Evolutionary conservation across 2,329 filamentous ascomycete species (phyloP).

Genomic region (Aspergillus thermomutatus): DNA sequence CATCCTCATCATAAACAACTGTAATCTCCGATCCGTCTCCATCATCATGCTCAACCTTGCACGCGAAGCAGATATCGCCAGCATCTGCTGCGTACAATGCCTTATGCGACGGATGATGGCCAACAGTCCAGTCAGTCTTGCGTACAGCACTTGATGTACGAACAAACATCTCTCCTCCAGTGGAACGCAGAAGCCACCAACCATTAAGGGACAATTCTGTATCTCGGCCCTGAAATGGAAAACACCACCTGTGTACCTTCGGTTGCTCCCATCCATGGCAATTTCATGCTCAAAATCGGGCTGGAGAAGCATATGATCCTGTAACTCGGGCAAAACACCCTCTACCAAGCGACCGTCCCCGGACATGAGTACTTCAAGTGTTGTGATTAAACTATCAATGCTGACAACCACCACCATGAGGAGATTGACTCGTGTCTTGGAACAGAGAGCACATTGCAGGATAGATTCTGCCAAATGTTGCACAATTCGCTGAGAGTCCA

Average conservation of each 20-base stretch:
- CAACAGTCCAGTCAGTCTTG: constrained; percentile 26
- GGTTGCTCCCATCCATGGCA: background rate
- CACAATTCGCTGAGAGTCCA: constrained; percentile 26
- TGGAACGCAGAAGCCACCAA: constrained; percentile 25
- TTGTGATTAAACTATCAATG: constrained; percentile 27
- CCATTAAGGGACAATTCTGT: constrained; percentile 24
- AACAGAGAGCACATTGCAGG: constrained; percentile 27
- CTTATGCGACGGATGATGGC: constrained; percentile 25
- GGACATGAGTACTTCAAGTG: constrained; percentile 21
- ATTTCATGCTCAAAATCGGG: constrained; percentile 6
- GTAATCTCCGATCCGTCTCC: constrained; percentile 29
- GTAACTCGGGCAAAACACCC: constrained; percentile 9
- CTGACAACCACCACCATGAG: constrained; percentile 30
- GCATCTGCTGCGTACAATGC: constrained; percentile 22
- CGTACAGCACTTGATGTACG: constrained; percentile 24
- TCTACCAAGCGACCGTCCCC: constrained; percentile 13
- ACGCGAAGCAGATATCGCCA: constrained; percentile 15
- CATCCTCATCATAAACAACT: constrained; percentile 28
- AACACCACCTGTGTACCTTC: constrained; percentile 6
- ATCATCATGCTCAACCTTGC: constrained; percentile 29
- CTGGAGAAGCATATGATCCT: constrained; percentile 1
- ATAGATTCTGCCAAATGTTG: constrained; percentile 27
- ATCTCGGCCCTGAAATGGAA: constrained; percentile 19
- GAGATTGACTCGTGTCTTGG: constrained; percentile 20
- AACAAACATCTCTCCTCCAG: constrained; percentile 26